Base-by-base conservation (phyloP, 495 filamentous ascomycete species). In the Chlorociboria aeruginascens region DNA sequence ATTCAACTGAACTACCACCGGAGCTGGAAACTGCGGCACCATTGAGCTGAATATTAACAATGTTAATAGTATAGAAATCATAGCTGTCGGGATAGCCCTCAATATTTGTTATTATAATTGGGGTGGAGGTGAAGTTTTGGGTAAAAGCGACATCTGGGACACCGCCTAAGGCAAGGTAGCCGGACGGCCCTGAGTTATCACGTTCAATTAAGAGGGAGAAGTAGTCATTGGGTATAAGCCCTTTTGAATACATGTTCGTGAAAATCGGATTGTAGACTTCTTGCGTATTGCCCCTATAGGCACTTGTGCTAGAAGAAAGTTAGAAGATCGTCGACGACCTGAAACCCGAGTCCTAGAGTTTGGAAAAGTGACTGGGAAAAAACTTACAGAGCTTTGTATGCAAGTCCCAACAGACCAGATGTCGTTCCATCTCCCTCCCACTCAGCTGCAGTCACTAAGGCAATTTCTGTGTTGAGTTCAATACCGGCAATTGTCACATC, bases 371-470 rank as follows among this genome's bases (percentile, higher is more conserved):
- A 9, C 8, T 2, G 10, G 12, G 8, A 39, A 30, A 32, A 8
- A 25, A n/a, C 45, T 30, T 32, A 48, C 45, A 39, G 20, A 49
- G 16, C 20, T 1, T 74, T 75, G 49, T 76, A 83, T 0, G 68
- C 77, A 14, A 85, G 66, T 4, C 81, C 79, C 7, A 83, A 57
- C 13, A 83, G 49, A 3, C 81, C 81, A 49, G 66, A 70, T 10
- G 68, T 69, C 6, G 58, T 44, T 32, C 68, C 71, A 45, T 70
- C 66, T 7, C 72, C 72, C 43, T 64, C 66, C 58, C 69, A 70
- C 36, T 60, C 59, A 7, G 69, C 66, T 17, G 44, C 47, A 40
- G 74, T 65, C 8, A 72, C 70, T 34, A 78, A 56, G 3, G 64
- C 78, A n/a, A 80, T 54, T 57, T 83, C 78, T 9, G 63, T 62